Percentiles rank a stretch among this genome's conserved stretches.
These are phyloP conservation scores for Clathrospora elynae DNA, from an alignment of 2,329 filamentous ascomycete genomes.

Conservation along the genomic window DNA sequence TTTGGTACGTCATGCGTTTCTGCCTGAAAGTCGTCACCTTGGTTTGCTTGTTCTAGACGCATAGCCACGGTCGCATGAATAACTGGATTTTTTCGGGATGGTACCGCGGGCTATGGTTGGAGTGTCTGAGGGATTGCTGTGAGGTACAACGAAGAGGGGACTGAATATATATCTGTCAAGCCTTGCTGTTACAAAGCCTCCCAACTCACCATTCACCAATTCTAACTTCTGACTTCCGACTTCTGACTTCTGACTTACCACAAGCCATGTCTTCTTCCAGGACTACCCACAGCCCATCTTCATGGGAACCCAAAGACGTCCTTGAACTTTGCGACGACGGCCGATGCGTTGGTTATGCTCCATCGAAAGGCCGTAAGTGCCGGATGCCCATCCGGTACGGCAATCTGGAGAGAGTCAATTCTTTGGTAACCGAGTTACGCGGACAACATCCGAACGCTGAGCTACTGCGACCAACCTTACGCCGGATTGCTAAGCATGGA, in stretches of 20 bases:
- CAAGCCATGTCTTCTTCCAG: background rate
- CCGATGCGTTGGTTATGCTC: conserved; percentile 3
- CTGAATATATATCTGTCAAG: too few species aligned
- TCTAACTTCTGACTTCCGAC: background rate
- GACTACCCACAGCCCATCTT: background rate
- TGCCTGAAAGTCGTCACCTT: too few species aligned
- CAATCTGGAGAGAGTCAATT: background rate
- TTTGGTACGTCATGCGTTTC: too few species aligned
- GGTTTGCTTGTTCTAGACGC: too few species aligned
- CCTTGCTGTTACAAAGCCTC: background rate
- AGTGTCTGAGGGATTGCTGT: too few species aligned
- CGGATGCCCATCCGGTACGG: background rate
- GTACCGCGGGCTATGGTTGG: too few species aligned
- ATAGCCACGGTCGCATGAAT: too few species aligned
- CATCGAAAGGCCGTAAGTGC: conserved; percentile 4
- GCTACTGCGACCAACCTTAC: background rate
- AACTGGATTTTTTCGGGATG: too few species aligned
- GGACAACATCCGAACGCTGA: conserved; percentile 11
- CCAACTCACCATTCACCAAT: background rate
- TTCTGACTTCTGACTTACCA: background rate
- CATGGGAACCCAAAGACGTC: background rate
- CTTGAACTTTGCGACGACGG: conserved; percentile 1
- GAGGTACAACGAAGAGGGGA: too few species aligned
- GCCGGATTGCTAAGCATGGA: background rate
- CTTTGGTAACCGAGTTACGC: background rate